Conservation (phyloP, 306 rosid species). For the Myrica gale region DNA sequence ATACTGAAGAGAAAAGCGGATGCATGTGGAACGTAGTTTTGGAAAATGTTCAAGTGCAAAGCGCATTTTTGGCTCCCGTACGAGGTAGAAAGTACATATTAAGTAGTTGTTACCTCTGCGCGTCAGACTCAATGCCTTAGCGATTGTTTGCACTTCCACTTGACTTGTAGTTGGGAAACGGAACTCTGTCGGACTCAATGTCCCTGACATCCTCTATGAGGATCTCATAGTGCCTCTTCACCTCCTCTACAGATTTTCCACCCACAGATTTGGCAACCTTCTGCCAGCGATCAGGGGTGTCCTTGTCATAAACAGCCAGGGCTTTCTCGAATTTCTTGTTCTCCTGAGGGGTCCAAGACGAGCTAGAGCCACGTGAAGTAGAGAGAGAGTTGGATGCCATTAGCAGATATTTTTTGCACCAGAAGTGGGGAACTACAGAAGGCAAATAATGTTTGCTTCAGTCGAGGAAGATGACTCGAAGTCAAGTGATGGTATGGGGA, state of each 20-base stretch:
- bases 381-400: slow-evolving; percentile 54
- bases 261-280: slow-evolving; percentile 65
- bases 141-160: slow-evolving; percentile 17
- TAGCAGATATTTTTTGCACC: not conserved
- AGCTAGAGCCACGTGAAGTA: slow-evolving; percentile 31
- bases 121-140: slow-evolving; percentile 15
- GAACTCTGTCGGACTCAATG: slow-evolving; percentile 64
- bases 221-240: slow-evolving; percentile 67
- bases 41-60: not conserved
- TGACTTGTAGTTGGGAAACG: slow-evolving; percentile 58
- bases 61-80: not conserved
- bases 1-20: not conserved
- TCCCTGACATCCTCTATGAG: slow-evolving; percentile 64
- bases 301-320: slow-evolving; percentile 64
- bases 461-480: slow-evolving; percentile 24
- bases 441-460: slow-evolving; percentile 6
- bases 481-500: slow-evolving; percentile 40
- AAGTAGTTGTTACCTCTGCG: slow-evolving; percentile 21
- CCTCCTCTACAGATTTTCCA: slow-evolving; percentile 69
- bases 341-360: slow-evolving; percentile 67
- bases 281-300: slow-evolving; percentile 78
- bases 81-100: slow-evolving; percentile 1
- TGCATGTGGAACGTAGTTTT: too few relatives aligned
- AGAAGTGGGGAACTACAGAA: not conserved
- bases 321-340: slow-evolving; percentile 76